These are phyloP conservation scores for Picea sitchensis DNA, from an alignment of 75 land plant genomes.

Conservation along the genomic window DNA sequence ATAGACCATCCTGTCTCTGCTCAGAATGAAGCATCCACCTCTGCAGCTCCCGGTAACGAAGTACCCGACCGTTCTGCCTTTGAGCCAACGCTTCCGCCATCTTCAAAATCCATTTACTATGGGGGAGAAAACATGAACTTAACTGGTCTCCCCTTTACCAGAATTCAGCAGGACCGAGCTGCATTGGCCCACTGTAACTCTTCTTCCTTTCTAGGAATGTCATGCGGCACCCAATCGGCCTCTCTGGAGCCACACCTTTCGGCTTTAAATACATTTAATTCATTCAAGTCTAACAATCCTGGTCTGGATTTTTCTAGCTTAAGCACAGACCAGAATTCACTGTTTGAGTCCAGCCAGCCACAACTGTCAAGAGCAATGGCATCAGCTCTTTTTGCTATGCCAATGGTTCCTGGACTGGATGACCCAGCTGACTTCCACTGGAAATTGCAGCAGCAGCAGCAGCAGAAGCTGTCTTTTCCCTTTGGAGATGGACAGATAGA, in stretches of 20 bases:
- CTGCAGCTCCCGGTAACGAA: not conserved
- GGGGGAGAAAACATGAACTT: not conserved
- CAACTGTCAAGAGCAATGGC: slow-evolving; percentile 8
- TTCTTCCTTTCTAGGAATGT: not conserved
- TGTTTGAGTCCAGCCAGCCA: slow-evolving; percentile 11
- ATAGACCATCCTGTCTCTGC: not conserved
- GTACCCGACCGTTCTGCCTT: not conserved
- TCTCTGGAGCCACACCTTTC: slow-evolving; percentile 5
- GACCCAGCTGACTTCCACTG: slow-evolving; percentile 6
- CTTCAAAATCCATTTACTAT: slow-evolving; percentile 7
- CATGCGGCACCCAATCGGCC: not conserved
- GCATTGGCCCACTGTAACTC: slow-evolving; percentile 5
- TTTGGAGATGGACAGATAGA: slow-evolving; percentile 6
- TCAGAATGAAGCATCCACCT: slow-evolving; percentile 12
- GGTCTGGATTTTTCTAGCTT: slow-evolving; percentile 9
- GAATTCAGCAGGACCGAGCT: slow-evolving; percentile 5
- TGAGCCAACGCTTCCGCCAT: slow-evolving; percentile 6
- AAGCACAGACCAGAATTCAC: not conserved
- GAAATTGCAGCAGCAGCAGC: slow-evolving; percentile 10
- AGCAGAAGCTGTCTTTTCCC: slow-evolving; percentile 6
- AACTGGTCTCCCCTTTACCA: slow-evolving; percentile 5
- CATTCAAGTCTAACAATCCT: slow-evolving; percentile 11
- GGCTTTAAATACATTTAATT: slow-evolving; percentile 3
- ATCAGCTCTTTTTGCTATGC: slow-evolving; percentile 2
- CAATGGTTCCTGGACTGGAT: slow-evolving; percentile 5